A percentile compares a stretch with the other conserved stretches of the same genome.
Evolutionary conservation across 1,139 yeast species (phyloP).

Genomic region (Kodamaea ohmeri): DNA sequence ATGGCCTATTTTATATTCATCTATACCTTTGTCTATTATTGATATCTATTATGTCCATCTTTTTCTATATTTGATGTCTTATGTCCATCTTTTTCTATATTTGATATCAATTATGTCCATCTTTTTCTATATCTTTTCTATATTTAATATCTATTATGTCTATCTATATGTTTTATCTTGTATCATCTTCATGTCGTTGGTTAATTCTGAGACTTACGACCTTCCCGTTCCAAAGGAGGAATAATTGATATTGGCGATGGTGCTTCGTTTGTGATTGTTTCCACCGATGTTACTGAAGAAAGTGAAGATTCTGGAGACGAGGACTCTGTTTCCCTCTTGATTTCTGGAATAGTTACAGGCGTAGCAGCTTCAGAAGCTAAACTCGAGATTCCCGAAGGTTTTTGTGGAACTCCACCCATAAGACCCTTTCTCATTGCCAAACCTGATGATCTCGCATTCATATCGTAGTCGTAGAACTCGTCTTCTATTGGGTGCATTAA

Average conservation of each 20-base stretch:
- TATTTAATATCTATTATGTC: background rate
- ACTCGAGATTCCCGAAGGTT: slow-evolving; percentile 12
- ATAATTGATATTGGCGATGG: slow-evolving; percentile 51
- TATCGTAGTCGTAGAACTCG: slow-evolving; percentile 76
- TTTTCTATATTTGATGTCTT: too few species aligned
- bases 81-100: too few species aligned
- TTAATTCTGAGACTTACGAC: slow-evolving; percentile 46
- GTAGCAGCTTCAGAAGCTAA: slow-evolving; percentile 4
- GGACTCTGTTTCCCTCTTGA: background rate
- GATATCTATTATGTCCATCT: too few species aligned
- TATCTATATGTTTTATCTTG: background rate
- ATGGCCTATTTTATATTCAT: too few species aligned
- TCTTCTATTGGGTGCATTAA: slow-evolving; percentile 87
- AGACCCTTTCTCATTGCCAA: slow-evolving; percentile 90
- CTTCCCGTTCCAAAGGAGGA: slow-evolving; percentile 88
- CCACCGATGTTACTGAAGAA: slow-evolving; percentile 4
- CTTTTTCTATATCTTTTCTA: background rate
- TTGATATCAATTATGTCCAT: too few species aligned
- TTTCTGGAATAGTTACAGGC: background rate
- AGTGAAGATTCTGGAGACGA: slow-evolving; percentile 5
- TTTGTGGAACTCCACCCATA: slow-evolving; percentile 61
- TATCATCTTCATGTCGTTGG: too few species aligned
- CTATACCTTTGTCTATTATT: too few species aligned
- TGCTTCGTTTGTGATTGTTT: slow-evolving; percentile 22
- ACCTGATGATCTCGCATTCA: slow-evolving; percentile 66